These are phyloP conservation scores for Tolypocladium paradoxum DNA, from an alignment of 2,329 filamentous ascomycete species.

Conservation along the genomic window DNA sequence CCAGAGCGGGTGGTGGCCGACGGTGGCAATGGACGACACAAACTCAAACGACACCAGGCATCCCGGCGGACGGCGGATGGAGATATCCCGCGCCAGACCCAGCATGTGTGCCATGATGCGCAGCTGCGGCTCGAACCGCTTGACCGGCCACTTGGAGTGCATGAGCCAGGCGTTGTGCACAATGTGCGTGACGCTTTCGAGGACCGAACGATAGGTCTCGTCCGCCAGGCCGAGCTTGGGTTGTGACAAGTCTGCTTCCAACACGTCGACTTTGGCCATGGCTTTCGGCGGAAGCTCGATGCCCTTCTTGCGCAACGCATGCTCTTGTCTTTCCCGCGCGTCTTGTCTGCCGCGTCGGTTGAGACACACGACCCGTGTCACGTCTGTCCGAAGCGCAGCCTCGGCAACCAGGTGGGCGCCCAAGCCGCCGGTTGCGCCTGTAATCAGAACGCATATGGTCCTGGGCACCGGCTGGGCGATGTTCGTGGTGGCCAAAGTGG, in stretches of 20 bases:
- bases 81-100: conserved; percentile 27
- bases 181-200: conserved; percentile 33
- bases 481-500: neutral
- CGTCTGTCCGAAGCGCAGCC: conserved; percentile 13
- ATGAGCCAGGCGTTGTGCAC: conserved; percentile 43
- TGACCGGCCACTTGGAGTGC: conserved; percentile 18
- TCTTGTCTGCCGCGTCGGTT: conserved; percentile 23
- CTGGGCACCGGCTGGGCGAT: neutral
- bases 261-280: conserved; percentile 1
- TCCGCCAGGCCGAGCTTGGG: conserved; percentile 28
- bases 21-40: conserved; percentile 29
- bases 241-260: conserved; percentile 12
- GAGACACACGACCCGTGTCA: conserved; percentile 29
- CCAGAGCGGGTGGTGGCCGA: conserved; percentile 19
- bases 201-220: conserved; percentile 25
- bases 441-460: conserved; percentile 20
- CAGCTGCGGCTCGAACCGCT: conserved; percentile 33
- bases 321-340: neutral
- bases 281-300: neutral
- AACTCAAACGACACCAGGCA: conserved; percentile 24
- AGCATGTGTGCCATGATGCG: conserved; percentile 34
- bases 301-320: conserved; percentile 2
- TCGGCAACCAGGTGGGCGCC: conserved; percentile 23
- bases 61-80: conserved; percentile 5
- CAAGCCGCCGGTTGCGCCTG: conserved; percentile 27